Percentiles rank a stretch among this genome's conserved stretches.
Evolutionary conservation across 2,329 filamentous ascomycete genomes (phyloP).

Genomic region (Raffaelea ambrosiae): DNA sequence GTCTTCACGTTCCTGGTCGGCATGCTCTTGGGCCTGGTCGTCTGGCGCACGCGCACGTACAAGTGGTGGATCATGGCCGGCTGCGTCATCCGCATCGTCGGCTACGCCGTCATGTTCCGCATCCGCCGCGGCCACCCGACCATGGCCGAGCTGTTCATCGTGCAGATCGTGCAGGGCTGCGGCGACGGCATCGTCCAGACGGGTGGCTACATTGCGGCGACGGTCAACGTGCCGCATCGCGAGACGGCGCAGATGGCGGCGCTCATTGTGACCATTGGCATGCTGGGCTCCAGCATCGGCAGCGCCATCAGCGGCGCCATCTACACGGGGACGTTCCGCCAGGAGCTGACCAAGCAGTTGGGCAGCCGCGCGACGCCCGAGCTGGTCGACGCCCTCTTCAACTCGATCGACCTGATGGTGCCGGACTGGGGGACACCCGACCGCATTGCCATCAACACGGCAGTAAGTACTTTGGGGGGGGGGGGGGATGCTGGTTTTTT

Average conservation of each 20-base stretch:
- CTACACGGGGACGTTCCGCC: constrained; percentile 8
- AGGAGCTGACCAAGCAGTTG: constrained; percentile 2
- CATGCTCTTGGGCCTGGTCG: constrained; percentile 7
- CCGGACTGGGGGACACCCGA: constrained; percentile 7
- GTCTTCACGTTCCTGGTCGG: constrained; percentile 8
- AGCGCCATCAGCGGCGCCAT: constrained; percentile 10
- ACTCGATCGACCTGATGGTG: constrained; percentile 7
- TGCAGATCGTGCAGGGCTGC: constrained; percentile 6
- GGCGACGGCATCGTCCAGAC: constrained; percentile 8
- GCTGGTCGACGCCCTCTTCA: constrained; percentile 6
- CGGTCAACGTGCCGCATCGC: constrained; percentile 7
- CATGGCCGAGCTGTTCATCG: constrained; percentile 6
- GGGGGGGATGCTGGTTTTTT: not conserved
- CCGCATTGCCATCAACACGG: constrained; percentile 6
- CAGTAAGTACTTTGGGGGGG: constrained; percentile 1
- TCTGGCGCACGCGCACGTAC: constrained; percentile 7
- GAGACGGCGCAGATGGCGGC: constrained; percentile 9
- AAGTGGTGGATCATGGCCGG: constrained; percentile 9
- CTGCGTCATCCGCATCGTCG: constrained; percentile 7
- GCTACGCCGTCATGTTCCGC: constrained; percentile 10
- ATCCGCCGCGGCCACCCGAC: constrained; percentile 2
- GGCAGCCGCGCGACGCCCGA: constrained; percentile 4
- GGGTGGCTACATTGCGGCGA: constrained; percentile 8
- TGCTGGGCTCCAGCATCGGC: constrained; percentile 7
- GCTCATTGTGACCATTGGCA: constrained; percentile 5